A percentile compares a stretch with the other conserved stretches of the same genome.
These are phyloP conservation scores for Ophiostoma sp. DNA, from an alignment of 2,329 filamentous ascomycete species.

Conservation along the genomic window DNA sequence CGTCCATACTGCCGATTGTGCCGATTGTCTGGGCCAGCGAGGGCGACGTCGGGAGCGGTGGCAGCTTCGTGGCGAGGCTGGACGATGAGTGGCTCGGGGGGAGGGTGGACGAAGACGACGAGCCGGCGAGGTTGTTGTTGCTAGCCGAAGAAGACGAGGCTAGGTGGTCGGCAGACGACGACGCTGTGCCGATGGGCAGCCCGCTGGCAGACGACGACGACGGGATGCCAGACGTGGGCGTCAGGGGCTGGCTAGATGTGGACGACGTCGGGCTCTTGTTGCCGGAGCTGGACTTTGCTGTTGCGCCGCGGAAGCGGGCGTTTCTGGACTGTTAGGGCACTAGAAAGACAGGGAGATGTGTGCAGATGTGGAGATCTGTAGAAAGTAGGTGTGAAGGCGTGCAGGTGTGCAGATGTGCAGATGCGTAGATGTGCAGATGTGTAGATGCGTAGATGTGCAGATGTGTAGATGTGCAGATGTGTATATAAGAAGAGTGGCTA, in stretches of 20 bases:
- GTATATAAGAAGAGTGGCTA: background rate
- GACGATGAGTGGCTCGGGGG: constrained; percentile 4
- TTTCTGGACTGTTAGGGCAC: constrained; percentile 17
- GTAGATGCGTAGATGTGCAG: background rate
- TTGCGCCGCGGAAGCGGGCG: constrained; percentile 25
- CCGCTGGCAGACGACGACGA: constrained; percentile 12
- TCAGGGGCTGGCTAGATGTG: constrained; percentile 28
- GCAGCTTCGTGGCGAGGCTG: constrained; percentile 45
- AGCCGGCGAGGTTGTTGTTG: background rate
- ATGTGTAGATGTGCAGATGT: background rate
- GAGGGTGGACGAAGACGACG: background rate
- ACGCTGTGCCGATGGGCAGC: constrained; percentile 14
- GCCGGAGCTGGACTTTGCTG: constrained; percentile 18
- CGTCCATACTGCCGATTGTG: constrained; percentile 44
- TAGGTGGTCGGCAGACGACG: constrained; percentile 6
- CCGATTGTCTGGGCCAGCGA: constrained; percentile 62
- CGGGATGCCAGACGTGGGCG: constrained; percentile 36
- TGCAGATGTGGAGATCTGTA: background rate
- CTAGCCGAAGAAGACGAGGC: background rate
- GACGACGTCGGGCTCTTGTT: constrained; percentile 24
- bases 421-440: background rate
- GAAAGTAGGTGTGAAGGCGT: background rate
- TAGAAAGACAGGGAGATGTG: background rate
- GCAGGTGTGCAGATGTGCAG: background rate
- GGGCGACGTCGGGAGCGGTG: constrained; percentile 58